phyloP scores from a whole-genome alignment of 2,329 filamentous ascomycete species.

The Penicillium rolfsii region DNA sequence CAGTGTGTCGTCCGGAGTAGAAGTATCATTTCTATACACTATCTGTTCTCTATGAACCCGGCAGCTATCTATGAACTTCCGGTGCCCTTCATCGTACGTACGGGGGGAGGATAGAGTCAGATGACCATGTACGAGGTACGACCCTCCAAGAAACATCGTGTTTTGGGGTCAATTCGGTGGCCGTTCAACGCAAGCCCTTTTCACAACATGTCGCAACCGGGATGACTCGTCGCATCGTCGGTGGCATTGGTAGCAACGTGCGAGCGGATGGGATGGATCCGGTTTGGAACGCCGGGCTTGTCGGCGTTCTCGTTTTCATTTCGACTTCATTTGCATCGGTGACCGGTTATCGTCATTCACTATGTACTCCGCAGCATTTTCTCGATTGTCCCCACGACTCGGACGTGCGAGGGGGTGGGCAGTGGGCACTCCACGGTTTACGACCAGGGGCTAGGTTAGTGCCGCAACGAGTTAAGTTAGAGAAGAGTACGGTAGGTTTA shows the following conservation, averaged over 20 bases:
- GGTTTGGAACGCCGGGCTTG: conserved; percentile 17
- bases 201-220: conserved; percentile 21
- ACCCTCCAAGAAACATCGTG: neutral
- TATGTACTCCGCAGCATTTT: neutral
- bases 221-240: conserved; percentile 11
- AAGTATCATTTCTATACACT: neutral
- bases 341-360: neutral
- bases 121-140: neutral
- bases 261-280: conserved; percentile 13
- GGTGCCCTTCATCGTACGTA: neutral
- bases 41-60: neutral
- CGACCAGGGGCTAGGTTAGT: neutral
- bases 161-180: conserved; percentile 1
- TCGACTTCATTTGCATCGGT: conserved; percentile 8
- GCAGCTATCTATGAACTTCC: neutral
- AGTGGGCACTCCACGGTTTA: conserved; percentile 15
- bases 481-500: neutral
- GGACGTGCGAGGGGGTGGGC: conserved; percentile 12
- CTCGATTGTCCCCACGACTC: neutral
- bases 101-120: neutral
- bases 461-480: neutral
- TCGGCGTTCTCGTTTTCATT: conserved; percentile 8
- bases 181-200: conserved; percentile 9
- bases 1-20: neutral
- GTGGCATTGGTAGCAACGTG: conserved; percentile 19